Conservation (phyloP, 2,329 filamentous ascomycete genomes). For the Magnaporthiopsis rhizophila region DNA sequence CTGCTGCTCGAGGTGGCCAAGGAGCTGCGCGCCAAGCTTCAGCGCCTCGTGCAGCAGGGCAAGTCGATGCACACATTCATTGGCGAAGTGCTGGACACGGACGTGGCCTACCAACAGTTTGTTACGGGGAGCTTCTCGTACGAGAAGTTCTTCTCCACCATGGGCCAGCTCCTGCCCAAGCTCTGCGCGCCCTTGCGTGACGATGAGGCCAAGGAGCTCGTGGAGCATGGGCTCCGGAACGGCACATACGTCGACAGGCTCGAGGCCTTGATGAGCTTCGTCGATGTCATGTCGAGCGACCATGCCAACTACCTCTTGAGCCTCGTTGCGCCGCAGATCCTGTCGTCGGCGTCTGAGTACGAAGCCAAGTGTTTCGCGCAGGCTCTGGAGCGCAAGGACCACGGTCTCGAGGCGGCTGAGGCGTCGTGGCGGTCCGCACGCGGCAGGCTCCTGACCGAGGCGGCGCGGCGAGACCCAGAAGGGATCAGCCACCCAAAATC, state of each 20-base stretch:
- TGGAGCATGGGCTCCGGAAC: slow-evolving; percentile 50
- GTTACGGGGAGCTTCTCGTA: slow-evolving; percentile 69
- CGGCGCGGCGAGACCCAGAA: slow-evolving; percentile 60
- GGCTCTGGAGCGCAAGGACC: slow-evolving; percentile 48
- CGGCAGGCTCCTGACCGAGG: slow-evolving; percentile 57
- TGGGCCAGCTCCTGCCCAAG: slow-evolving; percentile 67
- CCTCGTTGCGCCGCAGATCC: slow-evolving; percentile 61
- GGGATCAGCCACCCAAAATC: slow-evolving; percentile 53
- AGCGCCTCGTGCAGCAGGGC: slow-evolving; percentile 61
- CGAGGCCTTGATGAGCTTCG: slow-evolving; percentile 65
- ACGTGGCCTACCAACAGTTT: slow-evolving; percentile 63
- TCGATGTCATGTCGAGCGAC: slow-evolving; percentile 71
- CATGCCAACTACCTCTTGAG: slow-evolving; percentile 76
- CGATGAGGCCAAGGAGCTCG: slow-evolving; percentile 60
- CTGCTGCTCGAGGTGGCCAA: slow-evolving; percentile 66
- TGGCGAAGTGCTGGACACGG: slow-evolving; percentile 65
- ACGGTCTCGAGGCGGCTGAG: slow-evolving; percentile 52
- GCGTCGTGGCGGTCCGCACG: slow-evolving; percentile 59
- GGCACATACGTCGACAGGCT: slow-evolving; percentile 67
- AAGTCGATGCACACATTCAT: slow-evolving; percentile 70
- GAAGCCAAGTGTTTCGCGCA: slow-evolving; percentile 65
- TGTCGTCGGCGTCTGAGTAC: slow-evolving; percentile 63
- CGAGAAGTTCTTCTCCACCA: slow-evolving; percentile 69
- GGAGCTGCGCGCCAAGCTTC: slow-evolving; percentile 63
- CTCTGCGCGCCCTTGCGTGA: slow-evolving; percentile 78